Evolutionary conservation across 2,329 filamentous ascomycete genomes (phyloP).

Genomic region (Colletotrichum phormii): DNA sequence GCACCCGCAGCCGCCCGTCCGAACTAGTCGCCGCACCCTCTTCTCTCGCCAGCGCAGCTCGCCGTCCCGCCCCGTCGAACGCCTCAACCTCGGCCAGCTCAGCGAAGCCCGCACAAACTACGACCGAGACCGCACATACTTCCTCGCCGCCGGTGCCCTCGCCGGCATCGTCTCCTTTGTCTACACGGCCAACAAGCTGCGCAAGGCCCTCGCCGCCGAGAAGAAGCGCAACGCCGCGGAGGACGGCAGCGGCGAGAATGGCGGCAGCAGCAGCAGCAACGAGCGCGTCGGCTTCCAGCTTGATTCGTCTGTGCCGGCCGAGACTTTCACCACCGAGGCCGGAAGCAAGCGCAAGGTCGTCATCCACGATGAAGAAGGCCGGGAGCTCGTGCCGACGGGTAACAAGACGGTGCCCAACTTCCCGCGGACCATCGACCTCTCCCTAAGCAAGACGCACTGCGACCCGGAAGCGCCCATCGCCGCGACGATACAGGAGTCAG

Average conservation of each 20-base stretch:
- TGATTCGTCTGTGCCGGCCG: conserved; percentile 57
- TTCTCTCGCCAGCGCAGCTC: conserved; percentile 41
- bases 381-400: conserved; percentile 83
- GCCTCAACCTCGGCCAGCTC: conserved; percentile 62
- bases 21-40: conserved; percentile 48
- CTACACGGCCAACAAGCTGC: conserved; percentile 66
- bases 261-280: conserved; percentile 10
- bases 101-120: conserved; percentile 60
- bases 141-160: conserved; percentile 62
- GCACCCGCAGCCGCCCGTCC: conserved; percentile 28
- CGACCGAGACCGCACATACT: conserved; percentile 61
- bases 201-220: conserved; percentile 51
- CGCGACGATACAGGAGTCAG: conserved; percentile 51
- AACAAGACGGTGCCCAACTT: conserved; percentile 84
- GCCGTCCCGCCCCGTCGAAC: conserved; percentile 55
- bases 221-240: conserved; percentile 40
- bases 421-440: conserved; percentile 77
- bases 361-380: conserved; percentile 74
- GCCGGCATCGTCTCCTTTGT: conserved; percentile 62
- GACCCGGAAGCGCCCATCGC: conserved; percentile 47
- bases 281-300: conserved; percentile 43
- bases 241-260: conserved; percentile 25
- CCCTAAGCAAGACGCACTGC: conserved; percentile 49
- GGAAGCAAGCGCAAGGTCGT: conserved; percentile 68
- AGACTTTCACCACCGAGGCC: conserved; percentile 60